Evolutionary conservation across 2,329 filamentous ascomycete species (phyloP).

Genomic region (Diatrype stigma): DNA sequence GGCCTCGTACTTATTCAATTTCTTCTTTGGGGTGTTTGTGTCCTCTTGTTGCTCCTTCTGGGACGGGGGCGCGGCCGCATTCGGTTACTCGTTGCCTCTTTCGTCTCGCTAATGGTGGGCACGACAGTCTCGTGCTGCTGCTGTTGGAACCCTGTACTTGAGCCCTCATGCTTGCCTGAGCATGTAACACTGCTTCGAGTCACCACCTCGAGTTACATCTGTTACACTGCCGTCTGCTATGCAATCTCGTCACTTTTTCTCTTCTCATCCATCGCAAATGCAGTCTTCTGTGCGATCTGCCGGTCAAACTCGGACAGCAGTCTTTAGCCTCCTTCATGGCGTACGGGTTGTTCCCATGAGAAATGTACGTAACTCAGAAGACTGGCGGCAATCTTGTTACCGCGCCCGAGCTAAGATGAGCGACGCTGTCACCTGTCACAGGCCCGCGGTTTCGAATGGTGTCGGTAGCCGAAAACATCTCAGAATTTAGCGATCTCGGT

Average conservation of each 20-base stretch:
- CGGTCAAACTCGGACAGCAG: neutral
- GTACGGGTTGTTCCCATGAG: neutral
- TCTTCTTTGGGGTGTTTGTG: slow-evolving; percentile 11
- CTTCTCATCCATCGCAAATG: neutral
- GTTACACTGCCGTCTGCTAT: neutral
- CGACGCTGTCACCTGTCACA: neutral
- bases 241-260: neutral
- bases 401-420: neutral
- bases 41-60: slow-evolving; percentile 10
- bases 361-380: neutral
- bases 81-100: slow-evolving; percentile 15
- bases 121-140: slow-evolving; percentile 3
- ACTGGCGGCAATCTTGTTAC: neutral
- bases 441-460: neutral
- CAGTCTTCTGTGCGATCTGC: neutral
- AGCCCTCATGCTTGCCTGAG: neutral
- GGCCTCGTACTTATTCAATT: slow-evolving; percentile 8
- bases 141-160: neutral
- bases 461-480: neutral
- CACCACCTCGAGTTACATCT: neutral
- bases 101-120: slow-evolving; percentile 10
- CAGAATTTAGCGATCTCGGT: neutral
- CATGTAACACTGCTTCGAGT: neutral
- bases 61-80: slow-evolving; percentile 13
- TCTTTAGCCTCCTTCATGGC: neutral